Percentiles rank a stretch among this genome's conserved stretches.
phyloP scores from a whole-genome alignment of 805 yeast species.

The Suhomyces xylopsoci region DNA sequence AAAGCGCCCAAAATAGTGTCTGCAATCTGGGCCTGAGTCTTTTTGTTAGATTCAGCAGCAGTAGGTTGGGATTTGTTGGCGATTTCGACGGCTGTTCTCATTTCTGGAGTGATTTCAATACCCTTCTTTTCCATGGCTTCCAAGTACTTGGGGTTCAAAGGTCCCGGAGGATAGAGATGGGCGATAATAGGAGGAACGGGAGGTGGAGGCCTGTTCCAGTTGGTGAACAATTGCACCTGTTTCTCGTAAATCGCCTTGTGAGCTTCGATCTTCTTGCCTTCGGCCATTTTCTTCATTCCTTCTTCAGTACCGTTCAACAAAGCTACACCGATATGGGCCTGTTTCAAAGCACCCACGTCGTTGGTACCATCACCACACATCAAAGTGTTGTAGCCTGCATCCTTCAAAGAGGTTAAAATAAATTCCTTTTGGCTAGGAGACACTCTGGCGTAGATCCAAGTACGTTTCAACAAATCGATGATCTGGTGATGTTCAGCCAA shows the following conservation, averaged over 20 bases:
- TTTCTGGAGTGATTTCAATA: constrained; percentile 71
- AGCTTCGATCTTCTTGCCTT: constrained; percentile 66
- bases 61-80: constrained; percentile 38
- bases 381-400: constrained; percentile 85
- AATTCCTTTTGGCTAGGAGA: constrained; percentile 96
- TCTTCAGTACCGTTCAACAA: constrained; percentile 94
- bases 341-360: constrained; percentile 98
- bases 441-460: constrained; percentile 98
- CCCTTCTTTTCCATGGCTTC: constrained; percentile 85
- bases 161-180: constrained; percentile 95
- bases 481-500: constrained; percentile 68
- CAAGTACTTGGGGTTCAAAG: constrained; percentile 81
- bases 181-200: constrained; percentile 87
- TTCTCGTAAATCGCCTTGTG: constrained; percentile 71
- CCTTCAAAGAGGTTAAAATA: constrained; percentile 76
- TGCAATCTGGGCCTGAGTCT: constrained; percentile 36
- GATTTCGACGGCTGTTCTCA: constrained; percentile 55
- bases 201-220: constrained; percentile 83
- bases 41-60: constrained; percentile 21
- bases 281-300: constrained; percentile 84
- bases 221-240: constrained; percentile 72
- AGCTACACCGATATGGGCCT: constrained; percentile 98
- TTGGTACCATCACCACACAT: constrained; percentile 99
- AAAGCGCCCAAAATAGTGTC: constrained; percentile 60
- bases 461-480: constrained; percentile 70